Percentiles rank a stretch among this genome's conserved stretches.
phyloP scores from a whole-genome alignment of 2,329 filamentous ascomycete genomes.

The Neoarthrinium moseri region DNA sequence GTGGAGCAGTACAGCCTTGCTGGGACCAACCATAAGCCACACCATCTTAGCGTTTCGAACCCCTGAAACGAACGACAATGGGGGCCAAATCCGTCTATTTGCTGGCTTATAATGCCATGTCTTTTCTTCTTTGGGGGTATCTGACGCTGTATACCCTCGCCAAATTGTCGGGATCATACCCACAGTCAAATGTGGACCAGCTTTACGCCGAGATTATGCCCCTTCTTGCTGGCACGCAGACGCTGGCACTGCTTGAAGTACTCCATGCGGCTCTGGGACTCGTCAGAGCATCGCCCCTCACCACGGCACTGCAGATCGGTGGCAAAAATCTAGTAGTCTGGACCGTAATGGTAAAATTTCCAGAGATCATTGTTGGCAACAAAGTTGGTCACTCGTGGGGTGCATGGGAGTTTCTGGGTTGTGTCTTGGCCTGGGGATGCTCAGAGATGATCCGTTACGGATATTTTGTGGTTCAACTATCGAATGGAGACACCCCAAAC shows the following conservation, averaged over 20 bases:
- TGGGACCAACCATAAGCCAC: too few relatives aligned
- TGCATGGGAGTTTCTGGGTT: conserved; percentile 50
- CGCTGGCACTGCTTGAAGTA: conserved; percentile 60
- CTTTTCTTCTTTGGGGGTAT: conserved; percentile 16
- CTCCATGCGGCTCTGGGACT: conserved; percentile 59
- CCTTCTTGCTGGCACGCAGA: conserved; percentile 35
- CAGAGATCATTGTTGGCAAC: conserved; percentile 28
- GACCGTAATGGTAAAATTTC: conserved; percentile 57
- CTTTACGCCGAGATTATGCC: conserved; percentile 9
- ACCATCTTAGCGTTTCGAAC: too few relatives aligned
- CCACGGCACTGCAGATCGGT: conserved; percentile 66
- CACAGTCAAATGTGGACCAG: background rate
- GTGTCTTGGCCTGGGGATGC: conserved; percentile 64
- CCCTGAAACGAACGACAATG: too few relatives aligned
- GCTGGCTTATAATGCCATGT: conserved; percentile 26
- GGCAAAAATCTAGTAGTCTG: conserved; percentile 65
- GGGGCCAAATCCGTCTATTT: conserved; percentile 25
- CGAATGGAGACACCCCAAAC: conserved; percentile 41
- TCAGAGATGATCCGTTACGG: conserved; percentile 70
- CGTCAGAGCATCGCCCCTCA: conserved; percentile 62
- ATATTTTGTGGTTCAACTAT: conserved; percentile 61
- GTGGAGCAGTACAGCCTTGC: too few relatives aligned
- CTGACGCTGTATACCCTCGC: conserved; percentile 7
- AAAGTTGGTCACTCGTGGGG: conserved; percentile 36
- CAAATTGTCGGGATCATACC: background rate